Percentiles rank a stretch among this genome's conserved stretches.
Conservation (phyloP, 2,329 filamentous ascomycete species). For the Clarireedia homoeocarpa region DNA sequence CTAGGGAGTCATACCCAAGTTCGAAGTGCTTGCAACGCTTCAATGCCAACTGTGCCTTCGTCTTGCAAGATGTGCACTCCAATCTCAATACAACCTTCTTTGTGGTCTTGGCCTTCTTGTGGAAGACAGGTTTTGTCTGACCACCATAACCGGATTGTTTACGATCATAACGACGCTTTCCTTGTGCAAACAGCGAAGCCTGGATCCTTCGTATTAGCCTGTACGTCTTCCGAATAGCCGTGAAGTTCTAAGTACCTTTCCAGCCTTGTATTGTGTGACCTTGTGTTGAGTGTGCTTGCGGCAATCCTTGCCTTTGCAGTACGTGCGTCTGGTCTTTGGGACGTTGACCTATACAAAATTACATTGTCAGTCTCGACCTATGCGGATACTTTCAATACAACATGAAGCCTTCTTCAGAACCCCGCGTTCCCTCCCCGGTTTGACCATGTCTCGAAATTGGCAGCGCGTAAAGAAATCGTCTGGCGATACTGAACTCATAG, state of each 20-base stretch:
- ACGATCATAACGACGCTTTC: constrained; percentile 99
- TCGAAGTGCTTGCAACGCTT: constrained; percentile 99
- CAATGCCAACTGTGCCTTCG: constrained; percentile 93
- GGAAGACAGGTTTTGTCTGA: constrained; percentile 99
- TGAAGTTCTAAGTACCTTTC: constrained; percentile 55
- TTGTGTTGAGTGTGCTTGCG: constrained; percentile 86
- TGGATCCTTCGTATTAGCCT: constrained; percentile 17
- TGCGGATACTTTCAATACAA: background rate
- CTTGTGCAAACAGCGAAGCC: constrained; percentile 93
- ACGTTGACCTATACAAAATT: constrained; percentile 68
- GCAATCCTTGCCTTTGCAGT: constrained; percentile 96
- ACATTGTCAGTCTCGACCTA: constrained; percentile 1
- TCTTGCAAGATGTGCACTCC: constrained; percentile 97
- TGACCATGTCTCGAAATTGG: no score
- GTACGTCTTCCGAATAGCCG: constrained; percentile 9
- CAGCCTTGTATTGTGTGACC: constrained; percentile 95
- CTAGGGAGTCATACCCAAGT: constrained; percentile 67
- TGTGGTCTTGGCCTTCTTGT: constrained; percentile 99
- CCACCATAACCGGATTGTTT: constrained; percentile 99
- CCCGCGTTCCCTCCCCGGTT: background rate
- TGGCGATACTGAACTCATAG: background rate
- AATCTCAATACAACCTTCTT: constrained; percentile 99
- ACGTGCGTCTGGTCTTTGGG: constrained; percentile 95
- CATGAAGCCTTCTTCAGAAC: background rate
- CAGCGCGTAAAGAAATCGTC: no score